Base-by-base conservation (phyloP, 2,329 filamentous ascomycete species). In the Ceratocystis huliohia region DNA sequence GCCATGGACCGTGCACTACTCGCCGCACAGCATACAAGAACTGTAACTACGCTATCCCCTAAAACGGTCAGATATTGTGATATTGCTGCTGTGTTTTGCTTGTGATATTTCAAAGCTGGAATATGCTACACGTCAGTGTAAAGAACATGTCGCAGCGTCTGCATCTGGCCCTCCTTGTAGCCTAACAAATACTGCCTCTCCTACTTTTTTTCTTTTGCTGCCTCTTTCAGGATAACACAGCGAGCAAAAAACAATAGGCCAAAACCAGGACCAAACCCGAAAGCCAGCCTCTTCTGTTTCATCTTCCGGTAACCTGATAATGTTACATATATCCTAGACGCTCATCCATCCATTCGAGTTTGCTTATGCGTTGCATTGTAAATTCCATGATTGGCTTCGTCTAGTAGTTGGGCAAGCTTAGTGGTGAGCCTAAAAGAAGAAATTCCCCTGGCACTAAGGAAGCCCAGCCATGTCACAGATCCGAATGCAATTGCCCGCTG, bases 51-150 rank as follows among this genome's bases (percentile, higher is more conserved):
- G 53, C 53, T 57, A 57, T 33, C 53, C 15, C 53, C 28, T 15
- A 30, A 57, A 57, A 22, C 53, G 25, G 22, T 7, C 53, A 50
- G 48, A 50, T 25, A 22, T 10, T 53, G 56, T n/a, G 37, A 30
- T 28, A 25, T 57, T 17, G 3, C 53, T 28, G 22, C 28, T 37
- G 28, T 37, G 25, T 22, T 20, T 20, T n/a, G 56, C 28, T 15
- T n/a, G 5, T 59, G 15, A n/a, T 41, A 41, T 33, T n/a, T 37
- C 56, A 3, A 8, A 30, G 13, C 17, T 53, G n/a, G 3, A 37
- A 59, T 30, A 59, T 59, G 56, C 56, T 59, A 59, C 56, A 37
- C 56, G 28, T 59, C 56, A 20, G n/a, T 17, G 56, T 59, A 59
- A 20, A 59, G 56, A 59, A 37, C 25, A 7, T 37, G 56, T 59